Base-by-base conservation (phyloP, 1,284 basidiomycete species). In the Puccinia triticina region DNA sequence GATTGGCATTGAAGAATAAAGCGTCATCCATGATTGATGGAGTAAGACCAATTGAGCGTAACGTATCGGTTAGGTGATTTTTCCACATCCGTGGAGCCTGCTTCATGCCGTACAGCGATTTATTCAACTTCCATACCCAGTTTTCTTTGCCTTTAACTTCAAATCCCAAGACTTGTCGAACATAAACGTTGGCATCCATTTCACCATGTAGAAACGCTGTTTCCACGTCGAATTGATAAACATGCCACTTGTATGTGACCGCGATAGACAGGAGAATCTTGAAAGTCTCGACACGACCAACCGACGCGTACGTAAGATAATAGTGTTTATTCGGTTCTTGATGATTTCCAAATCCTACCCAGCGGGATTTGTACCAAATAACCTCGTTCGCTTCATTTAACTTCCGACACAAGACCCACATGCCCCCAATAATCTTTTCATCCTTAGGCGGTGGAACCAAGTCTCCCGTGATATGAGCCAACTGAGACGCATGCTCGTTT, bases 391-490 rank as follows among this genome's bases (percentile, higher is more conserved):
- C 43, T 67, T 79, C 66, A 43, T 79, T 67, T n/a, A 48, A n/a
- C 18, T 79, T 79, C 12, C 43, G 14, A n/a, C 29, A 67, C 1
- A 79, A 29, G 2, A 55, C 67, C 77, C 77, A 79, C 66, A 79
- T 79, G 26, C 77, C 77, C 18, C 77, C 77, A 50, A 78, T 50
- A 21, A 78, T 37, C 40, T 78, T 78, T 0, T 50, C 64, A 34
- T 53, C 23, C 5, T 37, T 26, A 11, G 77, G 77, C 0, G 59
- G 12, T 37, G 40, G n/a, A 18, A 69, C 77, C n/a, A 78, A 48
- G n/a, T 46, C 66, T 0, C 77, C 77, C 1, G 64, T 66, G 7
- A 48, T 14, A 34, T 78, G 61, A 18, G 37, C 12, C 0, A 69
- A 23, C 14, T 67, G 37, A 16, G 46, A 69, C 21, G 46, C 43